phyloP scores from a whole-genome alignment of 148 eudicot species.

The Fallopia convolvulus region DNA sequence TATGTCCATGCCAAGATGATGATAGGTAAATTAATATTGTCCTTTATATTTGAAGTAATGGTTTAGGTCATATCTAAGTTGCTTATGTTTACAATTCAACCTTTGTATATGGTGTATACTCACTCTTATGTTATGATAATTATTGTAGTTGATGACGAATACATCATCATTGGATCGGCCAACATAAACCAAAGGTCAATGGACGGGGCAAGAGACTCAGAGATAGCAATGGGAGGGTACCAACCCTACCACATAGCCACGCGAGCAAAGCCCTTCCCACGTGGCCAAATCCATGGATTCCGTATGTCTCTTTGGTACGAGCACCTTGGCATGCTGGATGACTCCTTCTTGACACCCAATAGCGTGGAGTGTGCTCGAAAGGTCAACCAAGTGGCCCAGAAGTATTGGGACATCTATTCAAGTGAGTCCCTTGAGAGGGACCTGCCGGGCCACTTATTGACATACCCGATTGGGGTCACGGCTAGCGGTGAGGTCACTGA shows the following conservation, averaged over 20 bases:
- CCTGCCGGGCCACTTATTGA: constrained; percentile 55
- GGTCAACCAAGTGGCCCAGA: constrained; percentile 42
- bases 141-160: constrained; percentile 69
- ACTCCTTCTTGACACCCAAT: constrained; percentile 32
- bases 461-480: constrained; percentile 45
- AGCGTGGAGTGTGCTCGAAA: constrained; percentile 38
- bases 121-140: not conserved
- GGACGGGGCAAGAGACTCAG: constrained; percentile 73
- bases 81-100: too few species aligned
- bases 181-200: constrained; percentile 82
- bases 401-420: constrained; percentile 40
- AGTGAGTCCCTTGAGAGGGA: constrained; percentile 26
- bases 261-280: constrained; percentile 16
- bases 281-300: constrained; percentile 48
- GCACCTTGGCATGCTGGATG: constrained; percentile 31
- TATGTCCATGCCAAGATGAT: constrained; percentile 55
- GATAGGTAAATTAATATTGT: constrained; percentile 29
- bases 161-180: constrained; percentile 78
- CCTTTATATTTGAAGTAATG: not conserved
- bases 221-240: constrained; percentile 86
- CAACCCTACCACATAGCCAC: constrained; percentile 55
- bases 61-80: not conserved
- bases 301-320: constrained; percentile 73
- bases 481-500: constrained; percentile 27
- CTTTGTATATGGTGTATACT: too few species aligned